Evolutionary conservation across 108 stramenopile species (phyloP).

Genomic region (Discostella stelligeroides): DNA sequence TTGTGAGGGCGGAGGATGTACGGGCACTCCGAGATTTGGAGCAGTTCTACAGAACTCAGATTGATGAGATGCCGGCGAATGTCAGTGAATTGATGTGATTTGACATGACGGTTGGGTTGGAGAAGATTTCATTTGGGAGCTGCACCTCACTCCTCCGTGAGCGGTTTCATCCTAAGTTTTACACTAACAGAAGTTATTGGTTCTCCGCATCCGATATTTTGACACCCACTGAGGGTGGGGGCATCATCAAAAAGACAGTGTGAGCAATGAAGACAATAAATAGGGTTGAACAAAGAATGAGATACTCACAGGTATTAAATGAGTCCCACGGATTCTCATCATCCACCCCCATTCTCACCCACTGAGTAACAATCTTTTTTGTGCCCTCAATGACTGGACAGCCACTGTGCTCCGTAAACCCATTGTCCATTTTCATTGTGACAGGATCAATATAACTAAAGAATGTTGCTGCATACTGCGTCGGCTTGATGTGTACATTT

Average conservation of each 20-base stretch:
- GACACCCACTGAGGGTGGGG: slow-evolving; percentile 41
- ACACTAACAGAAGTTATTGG: too few relatives aligned
- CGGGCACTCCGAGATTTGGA: slow-evolving; percentile 94
- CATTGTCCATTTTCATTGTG: slow-evolving; percentile 70
- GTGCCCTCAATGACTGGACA: slow-evolving; percentile 92
- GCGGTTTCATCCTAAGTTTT: too few relatives aligned
- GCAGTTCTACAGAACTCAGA: slow-evolving; percentile 95
- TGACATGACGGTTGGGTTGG: too few relatives aligned
- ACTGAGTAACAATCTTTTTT: slow-evolving; percentile 97
- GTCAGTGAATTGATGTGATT: slow-evolving; percentile 89
- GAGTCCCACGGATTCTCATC: slow-evolving; percentile 83
- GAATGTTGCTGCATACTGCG: slow-evolving; percentile 77
- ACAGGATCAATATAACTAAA: slow-evolving; percentile 88
- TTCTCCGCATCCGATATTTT: slow-evolving; percentile 43
- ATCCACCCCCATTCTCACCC: slow-evolving; percentile 93
- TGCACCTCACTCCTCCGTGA: too few relatives aligned
- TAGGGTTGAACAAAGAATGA: too few relatives aligned
- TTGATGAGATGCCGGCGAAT: slow-evolving; percentile 97
- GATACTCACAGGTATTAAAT: slow-evolving; percentile 72
- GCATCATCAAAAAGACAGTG: too few relatives aligned
- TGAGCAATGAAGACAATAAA: too few relatives aligned
- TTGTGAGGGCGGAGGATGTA: slow-evolving; percentile 94
- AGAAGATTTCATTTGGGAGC: too few relatives aligned
- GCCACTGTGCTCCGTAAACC: slow-evolving; percentile 88
- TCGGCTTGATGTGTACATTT: slow-evolving; percentile 80